These are phyloP conservation scores for Aspergillus fumigatus DNA, from an alignment of 2,329 filamentous ascomycete species.

Conservation along the genomic window DNA sequence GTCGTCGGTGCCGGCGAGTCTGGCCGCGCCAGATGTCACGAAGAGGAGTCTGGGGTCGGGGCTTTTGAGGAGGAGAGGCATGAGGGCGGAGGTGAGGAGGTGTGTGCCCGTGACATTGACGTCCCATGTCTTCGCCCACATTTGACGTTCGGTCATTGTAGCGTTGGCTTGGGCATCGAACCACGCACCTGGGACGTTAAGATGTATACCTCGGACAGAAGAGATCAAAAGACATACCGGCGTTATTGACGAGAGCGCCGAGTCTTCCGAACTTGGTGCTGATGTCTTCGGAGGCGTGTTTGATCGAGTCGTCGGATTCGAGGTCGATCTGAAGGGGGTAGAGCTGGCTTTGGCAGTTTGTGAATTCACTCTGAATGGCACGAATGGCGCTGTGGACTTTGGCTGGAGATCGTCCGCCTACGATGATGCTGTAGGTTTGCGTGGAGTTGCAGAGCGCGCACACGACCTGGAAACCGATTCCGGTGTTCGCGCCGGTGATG, in stretches of 20 bases:
- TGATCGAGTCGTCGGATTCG: constrained; percentile 50
- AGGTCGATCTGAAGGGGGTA: constrained; percentile 52
- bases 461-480: constrained; percentile 56
- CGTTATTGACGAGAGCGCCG: constrained; percentile 57
- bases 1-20: constrained; percentile 4
- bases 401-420: constrained; percentile 50
- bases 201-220: background rate
- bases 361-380: constrained; percentile 38
- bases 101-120: constrained; percentile 50
- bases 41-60: constrained; percentile 40
- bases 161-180: background rate
- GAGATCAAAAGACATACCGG: constrained; percentile 32
- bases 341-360: constrained; percentile 41
- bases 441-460: constrained; percentile 47
- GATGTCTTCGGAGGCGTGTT: constrained; percentile 43
- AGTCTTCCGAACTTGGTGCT: constrained; percentile 41
- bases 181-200: background rate
- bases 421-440: constrained; percentile 50
- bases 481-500: constrained; percentile 59
- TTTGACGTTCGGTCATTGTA: constrained; percentile 26
- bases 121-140: constrained; percentile 46
- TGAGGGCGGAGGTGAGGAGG: constrained; percentile 44
- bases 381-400: constrained; percentile 50
- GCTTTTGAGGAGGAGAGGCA: constrained; percentile 49
- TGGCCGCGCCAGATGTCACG: constrained; percentile 10